Evolutionary conservation across 306 rosid species (phyloP), one percentile per base, ranked within the genome.

Genomic region (Gillenia trifoliata): DNA sequence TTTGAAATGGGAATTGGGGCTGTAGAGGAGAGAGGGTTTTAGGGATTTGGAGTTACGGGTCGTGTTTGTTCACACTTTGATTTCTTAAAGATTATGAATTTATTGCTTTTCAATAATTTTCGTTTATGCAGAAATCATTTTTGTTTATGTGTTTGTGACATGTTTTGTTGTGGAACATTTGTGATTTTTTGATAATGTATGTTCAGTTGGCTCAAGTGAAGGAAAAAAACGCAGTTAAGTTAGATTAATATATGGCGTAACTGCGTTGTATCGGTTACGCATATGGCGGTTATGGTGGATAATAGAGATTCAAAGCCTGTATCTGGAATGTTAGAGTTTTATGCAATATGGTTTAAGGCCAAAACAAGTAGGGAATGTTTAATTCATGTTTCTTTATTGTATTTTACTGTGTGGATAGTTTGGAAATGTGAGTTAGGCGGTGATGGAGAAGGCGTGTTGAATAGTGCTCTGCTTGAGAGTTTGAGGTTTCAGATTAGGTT

Each of bases 1-100:
- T 64, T 40, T 85, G 64, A 82, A 26, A 2, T 16, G 8, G 2
- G 10, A 16, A 56, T 33, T 71, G 70, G n/a, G 68, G 69, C n/a
- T 36, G 40, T 66, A 45, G 31, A 16, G 20, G 11, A 16, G 20
- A 7, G 4, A 4, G 49, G 16, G n/a, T 56, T 61, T 17, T 73
- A 8, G 33, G 47, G 11, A 33, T 34, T 67, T 34, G 40, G 75
- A 61, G 28, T 74, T 31, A 26, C 55, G 65, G 69, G 45, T 33
- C 13, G 57, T 60, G 31, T 62, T 52, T 50, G 20, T 29, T 67
- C 30, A 20, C 64, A n/a, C 25, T 15, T 70, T 29, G 3, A 20
- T n/a, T 41, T 47, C 50, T 20, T 70, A 0, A 52, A n/a, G 40
- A 30, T 31, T 11, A 9, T 71, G 10, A 55, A 28, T 36, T 71